phyloP scores from a whole-genome alignment of 2,329 filamentous ascomycete genomes.

The Colletotrichum orchidophilum region DNA sequence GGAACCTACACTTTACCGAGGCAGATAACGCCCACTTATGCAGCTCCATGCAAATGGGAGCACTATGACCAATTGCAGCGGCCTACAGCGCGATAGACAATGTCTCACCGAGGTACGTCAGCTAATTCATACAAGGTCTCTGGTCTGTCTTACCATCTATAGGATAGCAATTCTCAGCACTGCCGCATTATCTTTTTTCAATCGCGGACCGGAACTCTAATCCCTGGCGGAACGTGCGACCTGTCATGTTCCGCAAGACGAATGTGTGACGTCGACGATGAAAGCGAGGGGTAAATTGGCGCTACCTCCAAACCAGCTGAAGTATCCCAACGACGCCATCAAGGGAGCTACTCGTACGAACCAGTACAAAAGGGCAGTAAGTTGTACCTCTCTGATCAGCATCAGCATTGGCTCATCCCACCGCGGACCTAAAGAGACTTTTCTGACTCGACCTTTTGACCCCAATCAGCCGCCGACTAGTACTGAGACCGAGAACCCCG shows the following conservation, averaged over 20 bases:
- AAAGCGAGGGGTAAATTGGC: background rate
- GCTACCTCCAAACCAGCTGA: background rate
- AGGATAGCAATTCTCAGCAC: background rate
- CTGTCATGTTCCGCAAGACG: background rate
- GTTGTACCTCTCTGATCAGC: background rate
- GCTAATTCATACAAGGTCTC: background rate
- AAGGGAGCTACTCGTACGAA: background rate
- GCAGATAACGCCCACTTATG: conserved; percentile 4
- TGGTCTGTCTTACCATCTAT: background rate
- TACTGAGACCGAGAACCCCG: background rate
- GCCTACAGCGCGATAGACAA: background rate
- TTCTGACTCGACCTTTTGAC: background rate
- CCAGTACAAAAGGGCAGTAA: background rate
- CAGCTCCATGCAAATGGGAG: background rate
- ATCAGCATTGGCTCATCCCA: background rate
- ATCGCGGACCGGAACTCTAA: conserved; percentile 13
- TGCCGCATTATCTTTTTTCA: background rate
- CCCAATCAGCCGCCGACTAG: background rate
- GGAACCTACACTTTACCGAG: background rate
- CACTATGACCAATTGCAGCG: background rate
- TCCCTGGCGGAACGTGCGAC: conserved; percentile 22
- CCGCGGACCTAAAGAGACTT: background rate
- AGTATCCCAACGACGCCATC: background rate
- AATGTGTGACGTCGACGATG: conserved; percentile 11
- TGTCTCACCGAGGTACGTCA: conserved; percentile 2